phyloP scores from a whole-genome alignment of 106 monocot genomes.

The Apostasia shenzhenica region DNA sequence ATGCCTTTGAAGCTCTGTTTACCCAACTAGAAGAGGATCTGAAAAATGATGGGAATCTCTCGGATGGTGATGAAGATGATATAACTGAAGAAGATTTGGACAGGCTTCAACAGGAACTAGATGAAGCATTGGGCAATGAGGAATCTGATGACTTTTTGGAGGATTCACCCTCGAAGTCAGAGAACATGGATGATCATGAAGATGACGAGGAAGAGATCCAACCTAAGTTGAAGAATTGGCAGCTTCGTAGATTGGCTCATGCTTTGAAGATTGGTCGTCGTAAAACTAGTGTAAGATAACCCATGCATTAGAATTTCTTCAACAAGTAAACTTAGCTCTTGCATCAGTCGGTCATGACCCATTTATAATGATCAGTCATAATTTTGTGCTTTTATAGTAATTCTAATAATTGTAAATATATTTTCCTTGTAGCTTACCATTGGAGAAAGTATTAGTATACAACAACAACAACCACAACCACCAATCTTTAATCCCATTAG shows the following conservation, averaged over 20 bases:
- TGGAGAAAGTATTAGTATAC: too few species aligned
- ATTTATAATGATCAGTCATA: too few species aligned
- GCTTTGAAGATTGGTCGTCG: constrained; percentile 82
- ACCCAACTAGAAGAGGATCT: constrained; percentile 78
- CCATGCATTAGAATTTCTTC: too few species aligned
- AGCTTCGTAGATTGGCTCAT: constrained; percentile 62
- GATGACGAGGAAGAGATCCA: constrained; percentile 16
- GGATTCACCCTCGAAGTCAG: neutral
- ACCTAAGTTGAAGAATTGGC: constrained; percentile 89
- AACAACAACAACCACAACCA: too few species aligned
- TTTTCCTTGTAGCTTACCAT: too few species aligned
- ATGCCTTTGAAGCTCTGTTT: constrained; percentile 90
- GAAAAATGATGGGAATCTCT: constrained; percentile 40
- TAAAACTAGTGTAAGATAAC: constrained; percentile 59
- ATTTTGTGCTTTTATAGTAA: too few species aligned
- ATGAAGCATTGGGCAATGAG: constrained; percentile 56
- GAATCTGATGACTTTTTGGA: constrained; percentile 28
- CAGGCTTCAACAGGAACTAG: constrained; percentile 71
- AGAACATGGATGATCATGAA: constrained; percentile 24
- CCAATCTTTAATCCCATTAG: too few species aligned
- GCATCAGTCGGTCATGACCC: too few species aligned
- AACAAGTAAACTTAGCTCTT: too few species aligned
- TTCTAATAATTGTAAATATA: too few species aligned
- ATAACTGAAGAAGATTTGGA: constrained; percentile 56
- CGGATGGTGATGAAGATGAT: constrained; percentile 1